phyloP scores from a whole-genome alignment of 257 asterid species.

The Galeopsis tetrahit region DNA sequence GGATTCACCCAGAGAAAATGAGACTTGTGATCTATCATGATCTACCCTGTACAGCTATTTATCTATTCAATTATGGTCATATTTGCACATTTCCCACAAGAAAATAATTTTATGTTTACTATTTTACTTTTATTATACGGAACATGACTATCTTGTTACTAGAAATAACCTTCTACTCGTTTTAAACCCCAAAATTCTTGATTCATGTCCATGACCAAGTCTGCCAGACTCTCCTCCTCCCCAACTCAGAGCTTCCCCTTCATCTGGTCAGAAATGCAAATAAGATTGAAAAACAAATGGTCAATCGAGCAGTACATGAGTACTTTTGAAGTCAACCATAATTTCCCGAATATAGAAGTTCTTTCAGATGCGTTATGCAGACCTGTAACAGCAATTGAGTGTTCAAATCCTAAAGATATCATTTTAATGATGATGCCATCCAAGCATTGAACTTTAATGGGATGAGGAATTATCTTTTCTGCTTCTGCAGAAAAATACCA shows the following conservation, averaged over 20 bases:
- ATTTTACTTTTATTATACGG: not conserved
- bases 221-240: conserved; percentile 95
- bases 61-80: not conserved
- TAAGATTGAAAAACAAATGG: conserved; percentile 23
- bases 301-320: conserved; percentile 23
- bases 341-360: conserved; percentile 19
- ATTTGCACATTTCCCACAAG: not conserved
- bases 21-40: not conserved
- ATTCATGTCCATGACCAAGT: conserved; percentile 93
- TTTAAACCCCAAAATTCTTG: conserved; percentile 74
- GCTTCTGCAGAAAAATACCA: conserved; percentile 67
- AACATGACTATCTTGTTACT: conserved; percentile 19
- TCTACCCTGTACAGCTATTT: not conserved
- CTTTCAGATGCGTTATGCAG: conserved; percentile 29
- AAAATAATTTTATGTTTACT: not conserved
- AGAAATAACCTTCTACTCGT: conserved; percentile 69
- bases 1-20: not conserved
- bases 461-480: conserved; percentile 55
- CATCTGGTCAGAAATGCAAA: conserved; percentile 53
- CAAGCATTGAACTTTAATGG: conserved; percentile 77
- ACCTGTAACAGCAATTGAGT: conserved; percentile 98
- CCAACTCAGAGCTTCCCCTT: conserved; percentile 96
- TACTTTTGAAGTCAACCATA: conserved; percentile 13
- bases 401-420: conserved; percentile 83
- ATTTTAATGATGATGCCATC: conserved; percentile 62